These are phyloP conservation scores for Lophiostoma macrostomum DNA, from an alignment of 495 filamentous ascomycete genomes.

Conservation along the genomic window DNA sequence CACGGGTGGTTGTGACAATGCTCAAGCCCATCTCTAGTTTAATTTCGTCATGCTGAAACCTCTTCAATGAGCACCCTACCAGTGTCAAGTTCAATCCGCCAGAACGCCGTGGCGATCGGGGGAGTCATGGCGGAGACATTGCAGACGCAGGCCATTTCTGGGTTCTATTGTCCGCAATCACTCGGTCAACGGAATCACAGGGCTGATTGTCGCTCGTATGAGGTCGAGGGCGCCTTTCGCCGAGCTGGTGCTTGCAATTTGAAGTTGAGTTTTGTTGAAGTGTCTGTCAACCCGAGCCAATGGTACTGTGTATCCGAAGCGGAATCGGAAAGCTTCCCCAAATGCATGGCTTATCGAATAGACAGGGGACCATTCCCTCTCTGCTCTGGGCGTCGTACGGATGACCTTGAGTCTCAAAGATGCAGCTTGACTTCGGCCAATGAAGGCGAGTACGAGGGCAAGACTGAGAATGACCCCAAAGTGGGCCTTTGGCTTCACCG, in stretches of 20 bases:
- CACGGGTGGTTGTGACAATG: background rate
- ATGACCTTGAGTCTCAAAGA: slow-evolving; percentile 18
- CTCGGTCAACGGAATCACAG: background rate
- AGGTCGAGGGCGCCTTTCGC: background rate
- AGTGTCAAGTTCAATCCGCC: background rate
- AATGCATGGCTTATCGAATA: slow-evolving; percentile 4
- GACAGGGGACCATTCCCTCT: background rate
- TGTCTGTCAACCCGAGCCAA: slow-evolving; percentile 4
- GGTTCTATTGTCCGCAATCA: background rate
- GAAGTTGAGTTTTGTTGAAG: slow-evolving; percentile 9
- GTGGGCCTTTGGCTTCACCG: slow-evolving; percentile 6
- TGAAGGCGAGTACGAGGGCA: background rate
- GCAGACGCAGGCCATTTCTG: too few species aligned
- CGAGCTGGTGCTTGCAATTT: slow-evolving; percentile 8
- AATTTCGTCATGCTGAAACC: slow-evolving; percentile 20
- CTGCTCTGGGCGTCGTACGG: slow-evolving; percentile 2
- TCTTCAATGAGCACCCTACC: slow-evolving; percentile 3
- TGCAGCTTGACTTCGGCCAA: slow-evolving; percentile 3
- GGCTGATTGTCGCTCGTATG: slow-evolving; percentile 1
- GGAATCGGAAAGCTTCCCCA: slow-evolving; percentile 15
- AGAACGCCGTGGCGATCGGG: too few species aligned
- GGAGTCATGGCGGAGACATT: too few species aligned
- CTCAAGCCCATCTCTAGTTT: background rate
- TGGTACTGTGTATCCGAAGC: slow-evolving; percentile 12
- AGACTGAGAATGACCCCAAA: background rate